These are phyloP conservation scores for Zopfochytrium polystomum DNA, from an alignment of 371 early-diverging fungal species.

Conservation along the genomic window DNA sequence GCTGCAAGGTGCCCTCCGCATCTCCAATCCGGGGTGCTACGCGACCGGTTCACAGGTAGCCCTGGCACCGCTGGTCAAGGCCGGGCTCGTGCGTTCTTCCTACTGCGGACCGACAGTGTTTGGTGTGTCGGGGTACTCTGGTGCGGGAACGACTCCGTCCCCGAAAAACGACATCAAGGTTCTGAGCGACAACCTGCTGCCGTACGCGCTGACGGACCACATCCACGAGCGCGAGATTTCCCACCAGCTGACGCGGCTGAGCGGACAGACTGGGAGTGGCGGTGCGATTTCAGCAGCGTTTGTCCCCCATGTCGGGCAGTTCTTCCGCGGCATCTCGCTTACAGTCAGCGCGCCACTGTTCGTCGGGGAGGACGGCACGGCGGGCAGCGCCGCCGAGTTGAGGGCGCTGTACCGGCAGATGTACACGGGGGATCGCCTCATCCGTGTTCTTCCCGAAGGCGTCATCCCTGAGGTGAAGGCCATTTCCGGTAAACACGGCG, in stretches of 20 bases:
- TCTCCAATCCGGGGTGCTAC: slow-evolving; percentile 97
- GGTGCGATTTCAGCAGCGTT: slow-evolving; percentile 60
- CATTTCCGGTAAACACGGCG: slow-evolving; percentile 80
- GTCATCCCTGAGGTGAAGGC: slow-evolving; percentile 84
- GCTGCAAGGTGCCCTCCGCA: slow-evolving; percentile 45
- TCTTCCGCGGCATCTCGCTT: slow-evolving; percentile 89
- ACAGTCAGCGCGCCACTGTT: slow-evolving; percentile 85
- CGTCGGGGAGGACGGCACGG: too few species aligned
- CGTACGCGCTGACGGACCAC: slow-evolving; percentile 89
- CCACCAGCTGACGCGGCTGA: slow-evolving; percentile 64
- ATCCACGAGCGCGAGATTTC: slow-evolving; percentile 93
- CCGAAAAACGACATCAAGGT: slow-evolving; percentile 87
- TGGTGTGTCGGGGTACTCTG: slow-evolving; percentile 95
- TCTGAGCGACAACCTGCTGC: slow-evolving; percentile 81
- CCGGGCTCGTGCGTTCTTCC: slow-evolving; percentile 51
- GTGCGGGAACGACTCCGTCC: slow-evolving; percentile 93
- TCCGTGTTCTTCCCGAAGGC: slow-evolving; percentile 60
- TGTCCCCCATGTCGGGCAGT: slow-evolving; percentile 88
- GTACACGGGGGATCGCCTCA: slow-evolving; percentile 76
- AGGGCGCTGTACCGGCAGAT: slow-evolving; percentile 64
- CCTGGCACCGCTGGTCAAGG: slow-evolving; percentile 71
- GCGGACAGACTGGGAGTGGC: slow-evolving; percentile 25
- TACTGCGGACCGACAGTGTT: slow-evolving; percentile 69
- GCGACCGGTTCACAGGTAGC: slow-evolving; percentile 94
- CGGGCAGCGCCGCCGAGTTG: slow-evolving; percentile 64